Conservation (phyloP, 2,329 filamentous ascomycete species). For the Aspergillus ustus region DNA sequence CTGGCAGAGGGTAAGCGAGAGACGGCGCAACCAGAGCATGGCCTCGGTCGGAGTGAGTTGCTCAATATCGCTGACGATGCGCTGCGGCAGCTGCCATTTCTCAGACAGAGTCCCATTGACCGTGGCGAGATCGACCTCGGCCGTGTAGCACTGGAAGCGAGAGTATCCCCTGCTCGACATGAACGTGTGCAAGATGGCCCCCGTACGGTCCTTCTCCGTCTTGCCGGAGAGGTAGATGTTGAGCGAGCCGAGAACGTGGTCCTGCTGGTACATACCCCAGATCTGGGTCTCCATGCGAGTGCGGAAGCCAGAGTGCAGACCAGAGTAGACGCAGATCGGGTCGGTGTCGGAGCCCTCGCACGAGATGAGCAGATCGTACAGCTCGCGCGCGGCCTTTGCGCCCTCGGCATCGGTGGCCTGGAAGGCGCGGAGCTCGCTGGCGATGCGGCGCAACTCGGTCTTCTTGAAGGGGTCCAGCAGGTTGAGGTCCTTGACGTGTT, state of each 20-base stretch:
- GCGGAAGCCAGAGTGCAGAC: conserved; percentile 31
- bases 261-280: conserved; percentile 26
- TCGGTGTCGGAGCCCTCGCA: conserved; percentile 16
- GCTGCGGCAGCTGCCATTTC: conserved; percentile 29
- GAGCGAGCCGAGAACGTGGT: conserved; percentile 15
- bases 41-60: conserved; percentile 39
- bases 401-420: conserved; percentile 4
- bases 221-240: conserved; percentile 42
- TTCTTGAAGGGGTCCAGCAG: conserved; percentile 25
- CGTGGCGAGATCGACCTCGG: conserved; percentile 36
- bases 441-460: conserved; percentile 25
- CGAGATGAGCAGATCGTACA: conserved; percentile 17
- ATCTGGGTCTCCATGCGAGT: conserved; percentile 24
- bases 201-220: conserved; percentile 33
- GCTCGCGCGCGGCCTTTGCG: background rate
- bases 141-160: conserved; percentile 35
- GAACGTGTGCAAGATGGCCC: conserved; percentile 44
- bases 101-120: conserved; percentile 23
- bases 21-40: conserved; percentile 25
- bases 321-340: conserved; percentile 22
- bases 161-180: conserved; percentile 37
- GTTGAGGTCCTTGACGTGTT: conserved; percentile 28
- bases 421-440: conserved; percentile 26
- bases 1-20: conserved; percentile 14
- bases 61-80: conserved; percentile 41